Evolutionary conservation across 2,329 filamentous ascomycete species (phyloP).

Genomic region (Trichoderma lentiforme): DNA sequence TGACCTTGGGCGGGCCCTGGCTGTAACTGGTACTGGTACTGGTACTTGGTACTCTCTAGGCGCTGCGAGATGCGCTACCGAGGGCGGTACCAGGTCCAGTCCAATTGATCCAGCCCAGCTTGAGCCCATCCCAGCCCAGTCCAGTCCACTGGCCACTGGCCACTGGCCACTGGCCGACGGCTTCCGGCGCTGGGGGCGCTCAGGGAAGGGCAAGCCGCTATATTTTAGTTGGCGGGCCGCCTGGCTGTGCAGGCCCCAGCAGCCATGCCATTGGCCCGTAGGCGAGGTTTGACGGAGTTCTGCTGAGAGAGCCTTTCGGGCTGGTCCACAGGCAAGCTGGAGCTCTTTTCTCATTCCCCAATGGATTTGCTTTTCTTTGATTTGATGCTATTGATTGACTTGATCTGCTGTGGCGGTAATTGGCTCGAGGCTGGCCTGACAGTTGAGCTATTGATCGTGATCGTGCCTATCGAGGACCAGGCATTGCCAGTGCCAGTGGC

Average conservation of each 20-base stretch:
- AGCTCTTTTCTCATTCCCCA: not conserved
- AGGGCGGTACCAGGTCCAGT: not conserved
- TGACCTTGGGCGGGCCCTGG: too few relatives aligned
- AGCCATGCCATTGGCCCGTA: slow-evolving; percentile 28
- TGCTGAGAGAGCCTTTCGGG: not conserved
- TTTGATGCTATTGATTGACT: not conserved
- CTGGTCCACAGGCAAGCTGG: not conserved
- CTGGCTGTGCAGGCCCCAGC: slow-evolving; percentile 21
- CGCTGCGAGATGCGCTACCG: not conserved
- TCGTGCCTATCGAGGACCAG: not conserved
- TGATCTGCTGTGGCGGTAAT: not conserved
- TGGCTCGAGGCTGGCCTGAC: not conserved
- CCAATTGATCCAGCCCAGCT: too few relatives aligned
- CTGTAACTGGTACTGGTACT: not conserved
- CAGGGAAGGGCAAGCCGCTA: slow-evolving; percentile 11
- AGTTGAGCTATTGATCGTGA: not conserved
- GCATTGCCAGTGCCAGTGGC: not conserved
- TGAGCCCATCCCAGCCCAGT: too few relatives aligned
- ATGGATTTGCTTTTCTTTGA: not conserved
- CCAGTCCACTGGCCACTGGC: not conserved
- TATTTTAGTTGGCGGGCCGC: slow-evolving; percentile 16
- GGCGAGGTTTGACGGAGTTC: slow-evolving; percentile 23
- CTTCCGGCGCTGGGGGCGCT: not conserved
- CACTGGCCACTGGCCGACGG: not conserved
- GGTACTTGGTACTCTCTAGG: not conserved